Percentiles rank a stretch among this genome's conserved stretches.
phyloP scores from a whole-genome alignment of 1,284 basidiomycete genomes.

The Fomitopsis palustris region DNA sequence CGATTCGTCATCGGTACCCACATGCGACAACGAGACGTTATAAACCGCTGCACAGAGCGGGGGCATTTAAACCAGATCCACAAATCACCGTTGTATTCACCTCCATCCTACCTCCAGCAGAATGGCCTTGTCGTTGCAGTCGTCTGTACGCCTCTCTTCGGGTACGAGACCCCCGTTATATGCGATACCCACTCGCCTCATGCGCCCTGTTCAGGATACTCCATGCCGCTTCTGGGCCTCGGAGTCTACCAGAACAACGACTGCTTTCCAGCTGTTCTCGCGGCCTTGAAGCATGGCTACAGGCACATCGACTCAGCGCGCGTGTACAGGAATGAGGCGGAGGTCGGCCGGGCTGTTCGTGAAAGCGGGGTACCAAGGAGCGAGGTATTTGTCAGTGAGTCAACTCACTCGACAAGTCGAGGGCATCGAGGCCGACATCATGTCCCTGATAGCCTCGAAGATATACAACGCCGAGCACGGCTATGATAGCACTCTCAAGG shows the following conservation, averaged over 20 bases:
- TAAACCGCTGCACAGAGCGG: too few relatives aligned
- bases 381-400: constrained; percentile 68
- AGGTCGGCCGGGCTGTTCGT: constrained; percentile 54
- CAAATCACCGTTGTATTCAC: too few relatives aligned
- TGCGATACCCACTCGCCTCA: neutral
- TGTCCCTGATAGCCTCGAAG: constrained; percentile 14
- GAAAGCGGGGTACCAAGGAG: constrained; percentile 48
- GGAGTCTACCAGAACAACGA: constrained; percentile 76
- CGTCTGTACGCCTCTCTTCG: neutral
- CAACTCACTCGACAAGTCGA: too few relatives aligned
- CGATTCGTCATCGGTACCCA: too few relatives aligned
- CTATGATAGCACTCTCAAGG: constrained; percentile 15
- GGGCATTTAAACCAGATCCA: too few relatives aligned
- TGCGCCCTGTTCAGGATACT: constrained; percentile 32
- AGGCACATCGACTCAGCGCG: constrained; percentile 70
- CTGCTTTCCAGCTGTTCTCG: constrained; percentile 50
- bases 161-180: neutral
- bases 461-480: constrained; percentile 16
- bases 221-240: constrained; percentile 73
- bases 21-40: too few relatives aligned
- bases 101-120: too few relatives aligned
- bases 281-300: constrained; percentile 66
- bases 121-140: neutral
- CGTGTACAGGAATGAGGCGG: constrained; percentile 69
- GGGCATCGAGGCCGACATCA: neutral